Evolutionary conservation across 768 basidiomycete species (phyloP).

Genomic region (Daedaleopsis sinensis): DNA sequence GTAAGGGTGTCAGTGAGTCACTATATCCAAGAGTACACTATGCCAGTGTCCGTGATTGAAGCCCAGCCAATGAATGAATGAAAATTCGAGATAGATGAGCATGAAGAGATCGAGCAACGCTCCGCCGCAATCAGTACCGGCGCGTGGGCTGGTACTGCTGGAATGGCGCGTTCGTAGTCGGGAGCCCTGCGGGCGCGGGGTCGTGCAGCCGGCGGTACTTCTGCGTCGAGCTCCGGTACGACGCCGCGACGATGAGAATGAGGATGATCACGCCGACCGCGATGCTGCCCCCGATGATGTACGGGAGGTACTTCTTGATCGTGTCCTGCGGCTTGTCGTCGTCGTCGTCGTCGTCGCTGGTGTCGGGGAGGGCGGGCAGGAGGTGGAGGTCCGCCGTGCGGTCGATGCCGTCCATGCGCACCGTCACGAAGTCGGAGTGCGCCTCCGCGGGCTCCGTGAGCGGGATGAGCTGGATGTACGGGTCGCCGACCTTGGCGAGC

Average conservation of each 20-base stretch:
- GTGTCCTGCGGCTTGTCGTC: constrained; percentile 17
- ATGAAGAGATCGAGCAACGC: background rate
- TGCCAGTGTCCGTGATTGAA: constrained; percentile 1
- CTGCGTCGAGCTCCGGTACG: constrained; percentile 22
- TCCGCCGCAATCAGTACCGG: constrained; percentile 13
- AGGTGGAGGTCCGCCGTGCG: constrained; percentile 30
- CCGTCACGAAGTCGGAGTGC: constrained; percentile 36
- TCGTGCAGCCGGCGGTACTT: constrained; percentile 31
- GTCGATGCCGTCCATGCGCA: constrained; percentile 35
- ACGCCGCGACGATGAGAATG: constrained; percentile 22
- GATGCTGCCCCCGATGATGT: constrained; percentile 33
- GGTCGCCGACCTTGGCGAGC: constrained; percentile 30
- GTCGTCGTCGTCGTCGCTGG: constrained; percentile 16
- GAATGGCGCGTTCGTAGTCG: background rate
- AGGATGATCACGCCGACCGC: constrained; percentile 22
- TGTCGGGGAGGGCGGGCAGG: constrained; percentile 28
- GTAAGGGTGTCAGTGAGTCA: background rate
- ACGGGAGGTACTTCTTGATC: constrained; percentile 31
- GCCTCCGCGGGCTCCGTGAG: constrained; percentile 30
- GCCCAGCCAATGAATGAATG: background rate
- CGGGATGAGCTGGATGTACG: constrained; percentile 38
- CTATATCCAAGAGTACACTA: background rate
- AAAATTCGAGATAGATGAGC: background rate
- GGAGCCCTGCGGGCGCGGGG: constrained; percentile 29
- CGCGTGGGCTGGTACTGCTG: constrained; percentile 6